Base-by-base conservation (phyloP, 2,329 filamentous ascomycete species). In the Colletotrichum higginsianum region DNA sequence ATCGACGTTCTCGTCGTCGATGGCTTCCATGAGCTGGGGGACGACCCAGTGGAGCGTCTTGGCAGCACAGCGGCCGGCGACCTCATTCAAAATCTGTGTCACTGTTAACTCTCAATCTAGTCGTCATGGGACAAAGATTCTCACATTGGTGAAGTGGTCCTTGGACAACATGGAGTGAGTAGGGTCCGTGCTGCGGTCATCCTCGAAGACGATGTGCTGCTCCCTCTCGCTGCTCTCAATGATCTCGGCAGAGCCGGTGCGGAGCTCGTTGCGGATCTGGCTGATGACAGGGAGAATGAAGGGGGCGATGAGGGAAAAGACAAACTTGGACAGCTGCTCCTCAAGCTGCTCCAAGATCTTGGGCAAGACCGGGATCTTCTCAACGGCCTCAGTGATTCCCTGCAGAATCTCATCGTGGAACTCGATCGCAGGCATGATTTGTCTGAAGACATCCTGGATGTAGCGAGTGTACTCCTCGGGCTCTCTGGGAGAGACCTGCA, bases 141-240 rank as follows among this genome's bases (percentile, higher is more conserved):
- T 82, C 80, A 92, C 86, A 78, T 97, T 97, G 74, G 92, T 93
- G 81, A 98, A 98, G 82, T 98, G 95, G 78, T 98, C 95, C 84
- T 98, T 98, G 71, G 94, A 95, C 63, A 98, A 86, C 95, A 98
- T 98, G 23, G 94, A 97, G 84, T 98, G 95, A 1, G 95, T 98
- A 0, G 95, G 96, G 78, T 98, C 92, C 23, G 90, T 91, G 74
- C 85, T 93, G 62, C 88, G 74, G 78, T 97, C 92, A 75, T 98
- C 91, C 55, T 93, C 83, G 82, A 98, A 98, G 61, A 98, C 94
- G 75, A 97, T 88, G 77, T 93, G 90, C 83, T 98, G 95, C 84
- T 97, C 92, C 63, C 92, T 89, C 80, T 92, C 88, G 80, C 93
- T 96, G 84, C 92, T 95, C 77, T 94, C 87, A 74, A 98, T 97